Percentiles rank a stretch among this genome's conserved stretches.
Evolutionary conservation across 2,329 filamentous ascomycete genomes (phyloP).

Genomic region (Sporothrix brasiliensis): DNA sequence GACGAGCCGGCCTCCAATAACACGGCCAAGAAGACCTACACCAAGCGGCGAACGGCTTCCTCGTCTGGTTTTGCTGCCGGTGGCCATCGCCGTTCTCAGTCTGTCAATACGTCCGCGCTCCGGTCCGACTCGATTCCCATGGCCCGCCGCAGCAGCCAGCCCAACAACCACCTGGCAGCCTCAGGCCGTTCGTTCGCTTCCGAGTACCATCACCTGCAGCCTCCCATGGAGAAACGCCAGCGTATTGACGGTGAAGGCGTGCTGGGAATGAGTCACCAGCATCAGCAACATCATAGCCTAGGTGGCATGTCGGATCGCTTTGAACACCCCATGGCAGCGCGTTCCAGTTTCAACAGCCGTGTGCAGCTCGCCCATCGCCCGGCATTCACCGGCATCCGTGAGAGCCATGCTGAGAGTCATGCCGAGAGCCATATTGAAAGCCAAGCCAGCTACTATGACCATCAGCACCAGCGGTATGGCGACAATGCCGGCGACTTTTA

Average conservation of each 20-base stretch:
- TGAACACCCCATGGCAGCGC: conserved; percentile 34
- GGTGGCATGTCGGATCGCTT: background rate
- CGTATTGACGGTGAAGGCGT: conserved; percentile 28
- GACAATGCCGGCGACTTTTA: background rate
- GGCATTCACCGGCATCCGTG: conserved; percentile 44
- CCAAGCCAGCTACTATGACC: background rate
- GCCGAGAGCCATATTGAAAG: too few relatives aligned
- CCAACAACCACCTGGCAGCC: conserved; percentile 9
- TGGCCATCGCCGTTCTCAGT: conserved; percentile 42
- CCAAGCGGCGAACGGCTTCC: conserved; percentile 27
- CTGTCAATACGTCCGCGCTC: conserved; percentile 37
- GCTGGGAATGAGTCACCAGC: background rate
- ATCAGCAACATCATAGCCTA: conserved; percentile 1
- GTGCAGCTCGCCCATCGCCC: conserved; percentile 41
- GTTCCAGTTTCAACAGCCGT: conserved; percentile 37
- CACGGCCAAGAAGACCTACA: conserved; percentile 30
- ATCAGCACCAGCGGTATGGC: background rate
- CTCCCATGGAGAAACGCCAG: conserved; percentile 34
- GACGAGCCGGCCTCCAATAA: conserved; percentile 35
- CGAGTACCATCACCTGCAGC: conserved; percentile 10
- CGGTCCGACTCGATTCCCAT: conserved; percentile 35
- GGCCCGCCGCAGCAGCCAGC: conserved; percentile 35
- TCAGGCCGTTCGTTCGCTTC: background rate
- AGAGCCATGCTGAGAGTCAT: conserved; percentile 38
- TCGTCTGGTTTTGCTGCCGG: background rate